Conservation (phyloP, 2,329 filamentous ascomycete species). For the Neofusicoccum ribis region DNA sequence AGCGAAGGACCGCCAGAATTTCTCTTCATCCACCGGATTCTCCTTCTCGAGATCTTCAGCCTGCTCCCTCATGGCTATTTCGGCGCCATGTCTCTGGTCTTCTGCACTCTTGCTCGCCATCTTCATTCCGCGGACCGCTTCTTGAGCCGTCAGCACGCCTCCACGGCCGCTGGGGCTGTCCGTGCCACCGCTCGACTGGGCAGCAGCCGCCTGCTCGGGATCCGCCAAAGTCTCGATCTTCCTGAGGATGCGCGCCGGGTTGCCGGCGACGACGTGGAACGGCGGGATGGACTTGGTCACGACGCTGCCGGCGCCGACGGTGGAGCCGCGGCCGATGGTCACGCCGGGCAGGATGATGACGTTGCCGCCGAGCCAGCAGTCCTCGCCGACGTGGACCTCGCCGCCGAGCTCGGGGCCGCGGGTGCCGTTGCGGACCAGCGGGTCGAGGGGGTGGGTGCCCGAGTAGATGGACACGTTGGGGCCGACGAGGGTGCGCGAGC, state of each 20-base stretch:
- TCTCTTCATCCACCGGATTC: constrained; percentile 1
- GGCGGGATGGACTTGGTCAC: constrained; percentile 75
- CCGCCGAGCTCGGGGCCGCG: constrained; percentile 73
- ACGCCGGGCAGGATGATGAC: constrained; percentile 69
- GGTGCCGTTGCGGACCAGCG: constrained; percentile 69
- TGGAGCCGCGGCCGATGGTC: constrained; percentile 71
- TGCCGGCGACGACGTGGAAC: constrained; percentile 64
- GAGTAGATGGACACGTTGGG: constrained; percentile 76
- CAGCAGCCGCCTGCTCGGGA: constrained; percentile 57
- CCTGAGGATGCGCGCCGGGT: constrained; percentile 62
- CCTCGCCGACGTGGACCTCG: constrained; percentile 73
- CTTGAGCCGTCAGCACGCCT: neutral
- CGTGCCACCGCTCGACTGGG: neutral
- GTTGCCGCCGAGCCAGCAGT: constrained; percentile 61
- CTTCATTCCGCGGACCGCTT: neutral
- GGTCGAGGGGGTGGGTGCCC: constrained; percentile 76
- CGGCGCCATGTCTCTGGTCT: neutral
- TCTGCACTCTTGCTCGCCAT: neutral
- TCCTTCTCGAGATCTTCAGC: constrained; percentile 4
- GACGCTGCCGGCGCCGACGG: constrained; percentile 78
- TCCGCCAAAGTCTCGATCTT: constrained; percentile 40
- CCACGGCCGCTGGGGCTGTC: neutral
- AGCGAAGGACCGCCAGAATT: constrained; percentile 16
- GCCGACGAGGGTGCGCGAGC: constrained; percentile 73
- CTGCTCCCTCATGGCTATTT: constrained; percentile 5